Percentiles rank a stretch among this genome's conserved stretches.
These are phyloP conservation scores for Leccinum subtestaceum DNA, from an alignment of 768 basidiomycete species.

Conservation along the genomic window DNA sequence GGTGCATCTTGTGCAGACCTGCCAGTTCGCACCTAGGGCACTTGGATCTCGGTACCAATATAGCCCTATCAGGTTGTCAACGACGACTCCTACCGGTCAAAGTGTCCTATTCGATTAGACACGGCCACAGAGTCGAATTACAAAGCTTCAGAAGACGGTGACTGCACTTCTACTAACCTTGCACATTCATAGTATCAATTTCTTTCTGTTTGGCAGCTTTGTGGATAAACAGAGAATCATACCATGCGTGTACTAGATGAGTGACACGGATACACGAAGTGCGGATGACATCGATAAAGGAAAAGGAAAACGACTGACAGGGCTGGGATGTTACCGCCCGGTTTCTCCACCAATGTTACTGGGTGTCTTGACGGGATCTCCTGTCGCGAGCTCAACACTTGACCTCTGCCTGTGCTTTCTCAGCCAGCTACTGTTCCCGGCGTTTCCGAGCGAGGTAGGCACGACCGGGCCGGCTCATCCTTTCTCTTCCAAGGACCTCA, in stretches of 20 bases:
- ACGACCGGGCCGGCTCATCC: conserved; percentile 72
- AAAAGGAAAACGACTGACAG: not conserved
- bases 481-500: conserved; percentile 59
- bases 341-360: not conserved
- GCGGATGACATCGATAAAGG: not conserved
- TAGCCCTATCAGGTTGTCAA: too few relatives aligned
- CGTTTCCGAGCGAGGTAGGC: conserved; percentile 58
- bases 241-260: not conserved
- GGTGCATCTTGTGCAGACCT: too few relatives aligned
- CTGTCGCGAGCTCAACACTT: conserved; percentile 7
- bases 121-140: not conserved
- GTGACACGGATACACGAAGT: not conserved
- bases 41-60: too few relatives aligned
- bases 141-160: not conserved
- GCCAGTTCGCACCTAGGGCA: not conserved
- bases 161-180: not conserved
- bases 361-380: not conserved
- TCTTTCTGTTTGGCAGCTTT: not conserved
- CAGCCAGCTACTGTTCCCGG: conserved; percentile 31
- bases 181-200: not conserved
- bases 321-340: conserved; percentile 43
- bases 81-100: not conserved
- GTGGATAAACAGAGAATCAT: not conserved
- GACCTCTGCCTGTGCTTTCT: conserved; percentile 8
- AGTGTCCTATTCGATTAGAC: not conserved